Evolutionary conservation across 176 grass and related monocot genomes (phyloP).

Genomic region (Oryza glumipatula): DNA sequence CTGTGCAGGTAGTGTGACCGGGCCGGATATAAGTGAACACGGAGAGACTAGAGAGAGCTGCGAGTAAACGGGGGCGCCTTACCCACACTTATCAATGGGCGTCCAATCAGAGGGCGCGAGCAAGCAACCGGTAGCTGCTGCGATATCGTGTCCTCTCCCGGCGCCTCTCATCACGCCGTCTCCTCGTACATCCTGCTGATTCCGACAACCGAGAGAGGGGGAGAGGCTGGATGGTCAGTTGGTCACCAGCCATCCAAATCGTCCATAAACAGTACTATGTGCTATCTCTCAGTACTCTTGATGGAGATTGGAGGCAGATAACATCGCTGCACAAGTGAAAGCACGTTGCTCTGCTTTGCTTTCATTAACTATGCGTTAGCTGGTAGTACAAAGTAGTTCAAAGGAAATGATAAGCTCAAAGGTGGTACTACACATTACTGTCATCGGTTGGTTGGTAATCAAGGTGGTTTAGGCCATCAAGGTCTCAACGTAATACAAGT

Average conservation of each 20-base stretch:
- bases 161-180: constrained; percentile 1
- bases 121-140: neutral
- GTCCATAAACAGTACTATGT: neutral
- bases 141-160: constrained; percentile 5
- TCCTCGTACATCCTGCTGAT: neutral
- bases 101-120: neutral
- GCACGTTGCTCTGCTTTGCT: neutral
- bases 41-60: too few species aligned
- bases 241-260: neutral
- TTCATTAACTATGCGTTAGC: neutral
- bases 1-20: neutral
- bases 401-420: neutral
- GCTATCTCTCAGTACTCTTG: neutral
- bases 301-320: neutral
- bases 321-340: neutral
- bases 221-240: neutral
- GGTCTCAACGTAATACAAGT: neutral
- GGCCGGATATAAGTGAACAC: too few species aligned
- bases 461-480: neutral
- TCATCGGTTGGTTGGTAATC: neutral
- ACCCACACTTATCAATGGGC: neutral
- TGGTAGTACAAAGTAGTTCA: neutral
- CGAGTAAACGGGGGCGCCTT: neutral
- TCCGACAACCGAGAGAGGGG: neutral
- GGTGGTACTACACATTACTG: neutral